Evolutionary conservation across 257 asterid genomes (phyloP).

Genomic region (Misopates orontium): DNA sequence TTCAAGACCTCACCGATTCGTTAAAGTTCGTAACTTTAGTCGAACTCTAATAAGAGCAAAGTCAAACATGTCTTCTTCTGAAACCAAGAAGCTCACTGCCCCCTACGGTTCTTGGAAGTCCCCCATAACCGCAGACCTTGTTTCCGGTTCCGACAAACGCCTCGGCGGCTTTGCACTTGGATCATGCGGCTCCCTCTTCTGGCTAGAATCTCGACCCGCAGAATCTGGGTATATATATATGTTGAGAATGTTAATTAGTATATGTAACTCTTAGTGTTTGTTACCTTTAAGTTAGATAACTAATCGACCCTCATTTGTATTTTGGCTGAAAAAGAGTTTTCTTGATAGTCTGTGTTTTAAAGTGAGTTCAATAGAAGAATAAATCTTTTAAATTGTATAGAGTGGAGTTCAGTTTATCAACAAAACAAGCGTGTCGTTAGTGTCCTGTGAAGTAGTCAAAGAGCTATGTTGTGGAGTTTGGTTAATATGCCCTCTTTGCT

Average conservation of each 20-base stretch:
- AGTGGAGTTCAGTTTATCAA: no score
- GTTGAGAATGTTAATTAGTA: no score
- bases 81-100: conserved; percentile 43
- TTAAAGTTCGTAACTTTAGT: no score
- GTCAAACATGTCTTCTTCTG: conserved; percentile 28
- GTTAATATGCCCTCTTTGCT: neutral
- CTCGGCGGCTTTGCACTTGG: conserved; percentile 75
- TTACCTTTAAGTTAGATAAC: no score
- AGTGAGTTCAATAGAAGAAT: no score
- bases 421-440: neutral
- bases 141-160: conserved; percentile 67
- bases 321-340: no score
- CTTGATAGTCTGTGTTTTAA: no score
- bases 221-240: conserved; percentile 95
- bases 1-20: no score
- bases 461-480: neutral
- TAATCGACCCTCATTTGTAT: no score
- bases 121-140: conserved; percentile 81
- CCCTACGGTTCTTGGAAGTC: conserved; percentile 98
- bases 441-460: neutral
- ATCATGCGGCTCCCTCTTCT: conserved; percentile 64
- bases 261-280: no score
- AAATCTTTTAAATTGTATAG: no score
- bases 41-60: conserved; percentile 21
- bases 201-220: conserved; percentile 82